phyloP scores from a whole-genome alignment of 2,329 filamentous ascomycete genomes.

The Aurifilum marmelostoma region DNA sequence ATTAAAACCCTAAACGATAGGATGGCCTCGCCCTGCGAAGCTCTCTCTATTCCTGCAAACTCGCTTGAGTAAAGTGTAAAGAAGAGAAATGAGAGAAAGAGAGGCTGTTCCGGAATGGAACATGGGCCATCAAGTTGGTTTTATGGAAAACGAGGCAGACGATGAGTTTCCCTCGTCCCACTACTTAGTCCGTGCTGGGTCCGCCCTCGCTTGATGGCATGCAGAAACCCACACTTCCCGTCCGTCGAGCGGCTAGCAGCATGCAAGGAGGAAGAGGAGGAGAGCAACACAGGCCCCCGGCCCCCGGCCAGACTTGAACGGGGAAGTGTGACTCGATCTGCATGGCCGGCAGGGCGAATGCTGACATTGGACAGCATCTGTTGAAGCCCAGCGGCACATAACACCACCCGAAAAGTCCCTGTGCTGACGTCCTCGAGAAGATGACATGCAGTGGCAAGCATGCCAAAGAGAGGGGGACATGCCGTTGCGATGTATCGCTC shows the following conservation, averaged over 20 bases:
- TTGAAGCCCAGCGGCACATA: neutral
- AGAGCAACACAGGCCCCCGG: conserved; percentile 1
- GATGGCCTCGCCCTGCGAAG: conserved; percentile 51
- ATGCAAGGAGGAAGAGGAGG: conserved; percentile 11
- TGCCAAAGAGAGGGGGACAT: neutral
- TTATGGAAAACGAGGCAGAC: conserved; percentile 13
- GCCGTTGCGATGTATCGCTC: conserved; percentile 5
- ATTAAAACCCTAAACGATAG: conserved; percentile 44
- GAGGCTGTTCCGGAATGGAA: conserved; percentile 25
- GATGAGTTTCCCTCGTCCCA: conserved; percentile 10
- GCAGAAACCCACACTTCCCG: conserved; percentile 21
- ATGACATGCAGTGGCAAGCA: conserved; percentile 25
- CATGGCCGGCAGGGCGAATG: conserved; percentile 15
- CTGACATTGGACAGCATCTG: conserved; percentile 24
- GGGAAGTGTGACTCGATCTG: conserved; percentile 28
- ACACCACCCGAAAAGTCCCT: conserved; percentile 1
- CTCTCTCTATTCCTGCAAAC: conserved; percentile 37
- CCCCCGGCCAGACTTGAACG: conserved; percentile 20
- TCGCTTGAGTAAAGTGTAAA: conserved; percentile 37
- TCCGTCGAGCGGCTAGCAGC: conserved; percentile 26
- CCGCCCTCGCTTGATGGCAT: conserved; percentile 6
- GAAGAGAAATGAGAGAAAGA: conserved; percentile 38
- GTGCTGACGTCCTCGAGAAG: conserved; percentile 6
- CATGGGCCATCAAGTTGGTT: conserved; percentile 25
- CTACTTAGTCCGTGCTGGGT: neutral